Base-by-base conservation (phyloP, 176 grass and related monocot species). In the Tillandsia fasciculata region DNA sequence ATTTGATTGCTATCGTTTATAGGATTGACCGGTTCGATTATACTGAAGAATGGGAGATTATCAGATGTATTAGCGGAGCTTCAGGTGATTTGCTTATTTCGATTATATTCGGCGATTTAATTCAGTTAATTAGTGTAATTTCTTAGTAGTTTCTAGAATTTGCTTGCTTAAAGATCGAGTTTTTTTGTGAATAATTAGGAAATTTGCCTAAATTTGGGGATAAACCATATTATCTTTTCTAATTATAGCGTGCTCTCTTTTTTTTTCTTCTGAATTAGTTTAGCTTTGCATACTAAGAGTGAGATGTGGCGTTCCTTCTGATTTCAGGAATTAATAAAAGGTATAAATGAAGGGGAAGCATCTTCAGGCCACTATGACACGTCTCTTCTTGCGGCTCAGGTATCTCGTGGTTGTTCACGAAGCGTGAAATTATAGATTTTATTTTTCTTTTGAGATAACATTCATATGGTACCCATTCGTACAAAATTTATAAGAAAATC, bases 371-470 rank as follows among this genome's bases (percentile, higher is more conserved):
- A 87, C 42, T 85, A 81, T 66, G 89, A 97, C 66, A 79, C 87
- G 59, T 77, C 86, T 57, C 71, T 97, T 83, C 83, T 97, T 74
- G 86, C 91, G 76, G 86, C 89, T 90, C 93, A 96, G 88, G 93
- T 92, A 74, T 26, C 14, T 18, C 68, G 20, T 51, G 72, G 26
- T 71, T 71, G 70, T 68, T 64, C 29, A 57, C 5, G 52, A 56
- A 56, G 4, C 9, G 13, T 56, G 52, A 3, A 56, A n/a, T 13
- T 56, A 3, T 13, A n/a, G 15, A 6, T 13, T 54, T 12, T 54
- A 2, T 12, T 12, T 11, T 54, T 11, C 52, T 56, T 12, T n/a
- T 56, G 11, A 56, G 52, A 13, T 61, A 15, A 1, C 56, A 61
- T 10, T 61, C 33, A 7, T 7, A 6, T 42, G 33, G 33, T 42